Percentiles rank a stretch among this genome's conserved stretches.
phyloP scores from a whole-genome alignment of 2,329 filamentous ascomycete genomes.

The Colletotrichum truncatum region DNA sequence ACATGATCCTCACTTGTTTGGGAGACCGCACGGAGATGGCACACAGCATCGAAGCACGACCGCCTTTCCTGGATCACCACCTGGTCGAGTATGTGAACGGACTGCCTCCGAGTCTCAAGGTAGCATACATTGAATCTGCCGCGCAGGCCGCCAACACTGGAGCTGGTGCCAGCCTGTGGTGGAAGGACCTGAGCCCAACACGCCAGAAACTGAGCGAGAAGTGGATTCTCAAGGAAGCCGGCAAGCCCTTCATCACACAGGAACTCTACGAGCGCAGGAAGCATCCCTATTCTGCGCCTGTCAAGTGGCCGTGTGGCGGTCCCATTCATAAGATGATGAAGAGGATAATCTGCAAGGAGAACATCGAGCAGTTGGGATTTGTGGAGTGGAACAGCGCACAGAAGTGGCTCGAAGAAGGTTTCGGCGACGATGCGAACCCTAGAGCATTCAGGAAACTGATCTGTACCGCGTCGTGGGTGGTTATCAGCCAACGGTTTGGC shows the following conservation, averaged over 20 bases:
- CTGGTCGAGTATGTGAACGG: conserved; percentile 41
- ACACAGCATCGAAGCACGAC: conserved; percentile 44
- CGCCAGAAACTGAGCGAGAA: conserved; percentile 51
- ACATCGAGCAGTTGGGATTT: conserved; percentile 50
- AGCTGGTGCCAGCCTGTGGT: conserved; percentile 51
- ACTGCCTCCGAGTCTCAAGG: conserved; percentile 41
- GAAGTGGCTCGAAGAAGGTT: conserved; percentile 46
- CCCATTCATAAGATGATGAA: conserved; percentile 48
- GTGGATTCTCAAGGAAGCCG: conserved; percentile 58
- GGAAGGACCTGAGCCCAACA: conserved; percentile 18
- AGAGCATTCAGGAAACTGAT: conserved; percentile 23
- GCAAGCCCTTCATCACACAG: conserved; percentile 47
- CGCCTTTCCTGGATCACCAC: conserved; percentile 46
- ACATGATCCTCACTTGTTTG: conserved; percentile 40
- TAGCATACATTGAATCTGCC: conserved; percentile 27
- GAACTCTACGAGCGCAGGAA: conserved; percentile 61
- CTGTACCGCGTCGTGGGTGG: conserved; percentile 18
- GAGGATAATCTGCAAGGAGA: conserved; percentile 43
- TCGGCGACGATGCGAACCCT: conserved; percentile 44
- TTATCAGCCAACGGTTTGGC: conserved; percentile 17
- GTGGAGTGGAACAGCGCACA: conserved; percentile 46
- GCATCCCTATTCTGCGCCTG: conserved; percentile 58
- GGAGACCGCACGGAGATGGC: conserved; percentile 48
- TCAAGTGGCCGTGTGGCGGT: conserved; percentile 48
- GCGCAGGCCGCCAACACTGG: neutral